Evolutionary conservation across 2,329 filamentous ascomycete genomes (phyloP), one percentile per base, ranked within the genome.

Genomic region (Colletotrichum brevisporum): DNA sequence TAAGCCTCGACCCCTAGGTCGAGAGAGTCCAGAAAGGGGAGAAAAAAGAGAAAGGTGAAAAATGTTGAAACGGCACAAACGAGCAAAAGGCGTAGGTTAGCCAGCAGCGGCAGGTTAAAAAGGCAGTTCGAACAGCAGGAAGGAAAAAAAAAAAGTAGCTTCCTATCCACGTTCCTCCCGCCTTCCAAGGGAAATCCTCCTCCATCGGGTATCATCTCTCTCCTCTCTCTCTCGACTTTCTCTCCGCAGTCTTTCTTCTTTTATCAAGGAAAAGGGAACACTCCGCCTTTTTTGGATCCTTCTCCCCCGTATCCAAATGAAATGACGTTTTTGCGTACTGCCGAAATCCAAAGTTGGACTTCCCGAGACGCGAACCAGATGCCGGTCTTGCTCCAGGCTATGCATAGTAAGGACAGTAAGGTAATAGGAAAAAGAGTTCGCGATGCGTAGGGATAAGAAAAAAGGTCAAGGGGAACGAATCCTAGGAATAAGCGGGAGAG

Each of bases 171-270:
- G 10, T 10, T 18, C 43, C 24, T 26, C 39, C 31, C 31, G 8
- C 8, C 31, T 10, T 36, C 21, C 21, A 36, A 36, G 31, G 10
- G 10, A 36, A 36, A 36, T 39, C 31, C 15, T 39, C 12, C 50
- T 39, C 55, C 27, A 47, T 36, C 66, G 66, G 62, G 66, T 69
- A 69, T 69, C 66, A 69, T 69, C 51, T 51, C 31, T 27, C 60
- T 53, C 15, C 47, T 47, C 39, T n/a, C 12, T 16, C 5, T n/a
- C 18, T 21, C 55, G 16, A n/a, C 8, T 15, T 21, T 24, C 31
- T 24, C 41, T 36, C 24, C 13, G 41, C 8, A 36, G 41, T 50
- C 56, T 2, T 6, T 47, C n/a, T 41, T n/a, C 31, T 43, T 16
- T 43, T 10, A 36, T 36, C 9, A 8, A 36, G 31, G 31, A 36